Evolutionary conservation across 805 yeast genomes (phyloP).

Genomic region (Limtongozyma cylindracea): DNA sequence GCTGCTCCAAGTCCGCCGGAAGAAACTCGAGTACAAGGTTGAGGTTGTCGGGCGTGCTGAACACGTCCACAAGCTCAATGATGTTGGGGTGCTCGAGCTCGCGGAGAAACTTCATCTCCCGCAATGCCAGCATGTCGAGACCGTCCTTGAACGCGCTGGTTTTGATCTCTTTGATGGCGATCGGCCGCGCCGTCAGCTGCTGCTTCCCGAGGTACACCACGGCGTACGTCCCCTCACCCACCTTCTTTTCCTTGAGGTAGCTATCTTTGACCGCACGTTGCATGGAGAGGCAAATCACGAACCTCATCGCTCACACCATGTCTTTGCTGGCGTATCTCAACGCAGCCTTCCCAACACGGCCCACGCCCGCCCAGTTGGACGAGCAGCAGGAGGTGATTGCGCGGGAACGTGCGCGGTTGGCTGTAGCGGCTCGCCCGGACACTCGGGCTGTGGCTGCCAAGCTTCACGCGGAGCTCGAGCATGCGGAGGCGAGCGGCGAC

Average conservation of each 20-base stretch:
- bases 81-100: slow-evolving; percentile 57
- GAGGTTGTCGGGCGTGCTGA: slow-evolving; percentile 31
- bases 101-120: slow-evolving; percentile 76
- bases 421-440: too few species aligned
- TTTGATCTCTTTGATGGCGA: slow-evolving; percentile 91
- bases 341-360: too few species aligned
- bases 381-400: too few species aligned
- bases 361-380: too few species aligned
- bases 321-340: too few species aligned
- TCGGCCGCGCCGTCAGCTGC: slow-evolving; percentile 21
- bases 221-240: slow-evolving; percentile 98
- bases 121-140: slow-evolving; percentile 87
- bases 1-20: slow-evolving; percentile 77
- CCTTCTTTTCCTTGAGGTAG: slow-evolving; percentile 44
- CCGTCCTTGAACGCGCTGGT: slow-evolving; percentile 91
- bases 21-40: slow-evolving; percentile 83
- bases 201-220: slow-evolving; percentile 76
- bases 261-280: too few species aligned
- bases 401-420: too few species aligned
- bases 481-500: too few species aligned
- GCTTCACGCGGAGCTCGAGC: too few species aligned
- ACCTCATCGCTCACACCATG: too few species aligned
- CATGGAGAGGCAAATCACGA: too few species aligned
- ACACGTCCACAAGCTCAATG: slow-evolving; percentile 76
- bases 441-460: too few species aligned